Conservation (phyloP, 1,284 basidiomycete genomes). For the Leccinum angustisporum region DNA sequence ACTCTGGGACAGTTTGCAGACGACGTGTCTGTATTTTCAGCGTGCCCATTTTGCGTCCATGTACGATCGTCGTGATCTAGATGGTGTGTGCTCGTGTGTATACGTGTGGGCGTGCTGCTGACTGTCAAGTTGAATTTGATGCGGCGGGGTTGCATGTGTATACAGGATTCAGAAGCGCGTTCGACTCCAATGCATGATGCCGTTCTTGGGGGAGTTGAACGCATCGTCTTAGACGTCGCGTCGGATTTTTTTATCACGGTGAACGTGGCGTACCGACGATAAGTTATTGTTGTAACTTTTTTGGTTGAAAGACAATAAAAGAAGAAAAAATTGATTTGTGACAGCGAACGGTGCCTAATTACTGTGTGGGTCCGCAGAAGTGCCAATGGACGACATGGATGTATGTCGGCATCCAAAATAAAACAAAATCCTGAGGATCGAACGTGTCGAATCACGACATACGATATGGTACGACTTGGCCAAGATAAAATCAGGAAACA, state of each 20-base stretch:
- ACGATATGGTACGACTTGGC: too few relatives aligned
- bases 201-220: not conserved
- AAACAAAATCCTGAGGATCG: too few relatives aligned
- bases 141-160: not conserved
- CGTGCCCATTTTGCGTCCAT: conserved; percentile 68
- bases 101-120: not conserved
- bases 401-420: too few relatives aligned
- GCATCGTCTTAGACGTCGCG: too few relatives aligned
- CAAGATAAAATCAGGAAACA: too few relatives aligned
- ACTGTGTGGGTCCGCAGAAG: too few relatives aligned
- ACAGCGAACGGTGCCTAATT: not conserved
- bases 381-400: too few relatives aligned
- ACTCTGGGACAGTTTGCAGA: conserved; percentile 85
- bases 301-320: too few relatives aligned
- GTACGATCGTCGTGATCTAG: conserved; percentile 70
- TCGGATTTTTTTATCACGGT: too few relatives aligned
- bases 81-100: conserved; percentile 45
- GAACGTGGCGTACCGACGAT: too few relatives aligned
- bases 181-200: conserved; percentile 1
- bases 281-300: too few relatives aligned
- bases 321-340: not conserved
- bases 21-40: conserved; percentile 75
- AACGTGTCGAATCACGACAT: too few relatives aligned
- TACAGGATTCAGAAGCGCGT: conserved; percentile 20
- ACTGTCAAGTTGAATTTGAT: not conserved